Evolutionary conservation across 139 green algal species (phyloP), one percentile per base, ranked within the genome.

Genomic region (Micractinium sp.): DNA sequence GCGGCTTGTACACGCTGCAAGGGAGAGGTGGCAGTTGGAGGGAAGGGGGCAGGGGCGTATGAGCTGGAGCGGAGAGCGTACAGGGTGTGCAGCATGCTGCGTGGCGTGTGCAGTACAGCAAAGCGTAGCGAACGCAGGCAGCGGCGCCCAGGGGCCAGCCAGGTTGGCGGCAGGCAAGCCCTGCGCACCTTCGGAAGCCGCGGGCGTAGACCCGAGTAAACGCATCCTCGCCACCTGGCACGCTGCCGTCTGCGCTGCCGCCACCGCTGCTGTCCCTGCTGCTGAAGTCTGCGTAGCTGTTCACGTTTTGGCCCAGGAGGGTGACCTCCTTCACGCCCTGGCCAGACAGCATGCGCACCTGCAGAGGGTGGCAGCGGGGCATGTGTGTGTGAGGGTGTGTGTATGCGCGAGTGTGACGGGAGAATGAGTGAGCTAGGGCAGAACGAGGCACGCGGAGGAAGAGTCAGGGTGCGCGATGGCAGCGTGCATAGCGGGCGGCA

Each of bases 301-400:
- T 99, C n/a, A 99, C 97, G 88, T 99, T 99, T 89, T 99, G 97
- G 18, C 96, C 96, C 15, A 97, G 92, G n/a, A 99, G 91, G 0
- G 93, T 97, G 29, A 99, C 92, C 81, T 99, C 96, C 75, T 93
- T 94, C 47, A 97, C 91, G 20, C 96, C 95, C 41, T 95, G 71
- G 25, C 95, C 90, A 0, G 87, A 93, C 87, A 95, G 86, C 63
- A 90, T 89, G 74, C 80, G 67, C 14, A 94, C 92, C 92, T 95
- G 88, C 36, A 47, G 18, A 29, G 7, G n/a, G 81, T 27, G 56
- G 53, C 0, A 18, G 71, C 27, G 5, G 71, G 71, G 15, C 29
- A 18, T 35, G 25, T 15, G 14, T 4, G 74, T 13, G 23, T 25
- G 9, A 1, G 33, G 12, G 33, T 53, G 74, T 3, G 74, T 71